These are phyloP conservation scores for Leucosporidium scottii DNA, from an alignment of 768 basidiomycete genomes.

Conservation along the genomic window DNA sequence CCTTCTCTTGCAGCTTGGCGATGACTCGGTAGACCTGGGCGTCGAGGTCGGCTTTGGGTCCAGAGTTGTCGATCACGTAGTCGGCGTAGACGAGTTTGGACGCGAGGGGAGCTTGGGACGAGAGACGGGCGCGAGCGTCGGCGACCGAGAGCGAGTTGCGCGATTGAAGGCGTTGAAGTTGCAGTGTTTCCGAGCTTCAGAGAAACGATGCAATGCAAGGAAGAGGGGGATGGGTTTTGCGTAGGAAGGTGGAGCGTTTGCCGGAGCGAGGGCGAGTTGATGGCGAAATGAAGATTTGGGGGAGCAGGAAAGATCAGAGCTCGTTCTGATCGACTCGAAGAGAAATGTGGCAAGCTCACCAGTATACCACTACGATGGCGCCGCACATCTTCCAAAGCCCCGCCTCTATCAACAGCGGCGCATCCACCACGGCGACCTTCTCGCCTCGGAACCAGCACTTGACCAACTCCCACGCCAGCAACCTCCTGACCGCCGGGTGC, in stretches of 20 bases:
- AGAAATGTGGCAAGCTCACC: slow-evolving; percentile 51
- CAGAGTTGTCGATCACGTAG: slow-evolving; percentile 80
- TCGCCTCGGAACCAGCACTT: slow-evolving; percentile 69
- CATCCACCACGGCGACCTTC: slow-evolving; percentile 74
- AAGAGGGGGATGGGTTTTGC: no score
- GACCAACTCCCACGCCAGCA: slow-evolving; percentile 64
- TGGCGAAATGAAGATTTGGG: no score
- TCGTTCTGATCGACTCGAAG: no score
- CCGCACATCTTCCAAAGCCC: slow-evolving; percentile 77
- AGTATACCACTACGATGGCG: slow-evolving; percentile 80
- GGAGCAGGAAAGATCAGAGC: not conserved
- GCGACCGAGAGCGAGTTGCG: slow-evolving; percentile 61
- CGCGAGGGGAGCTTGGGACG: slow-evolving; percentile 70
- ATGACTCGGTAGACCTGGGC: slow-evolving; percentile 51
- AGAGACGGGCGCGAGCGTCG: slow-evolving; percentile 66
- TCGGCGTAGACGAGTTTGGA: slow-evolving; percentile 80
- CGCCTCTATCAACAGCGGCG: slow-evolving; percentile 85
- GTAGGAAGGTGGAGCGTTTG: no score
- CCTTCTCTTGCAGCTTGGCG: slow-evolving; percentile 42
- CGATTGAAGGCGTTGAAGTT: slow-evolving; percentile 70
- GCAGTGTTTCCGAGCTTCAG: slow-evolving; percentile 67
- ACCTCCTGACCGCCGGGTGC: slow-evolving; percentile 79
- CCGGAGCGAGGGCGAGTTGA: not conserved
- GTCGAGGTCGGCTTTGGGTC: slow-evolving; percentile 60
- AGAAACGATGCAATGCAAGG: not conserved